These are phyloP conservation scores for Macadamia tetraphylla DNA, from an alignment of 164 flowering plant genomes.

Conservation along the genomic window DNA sequence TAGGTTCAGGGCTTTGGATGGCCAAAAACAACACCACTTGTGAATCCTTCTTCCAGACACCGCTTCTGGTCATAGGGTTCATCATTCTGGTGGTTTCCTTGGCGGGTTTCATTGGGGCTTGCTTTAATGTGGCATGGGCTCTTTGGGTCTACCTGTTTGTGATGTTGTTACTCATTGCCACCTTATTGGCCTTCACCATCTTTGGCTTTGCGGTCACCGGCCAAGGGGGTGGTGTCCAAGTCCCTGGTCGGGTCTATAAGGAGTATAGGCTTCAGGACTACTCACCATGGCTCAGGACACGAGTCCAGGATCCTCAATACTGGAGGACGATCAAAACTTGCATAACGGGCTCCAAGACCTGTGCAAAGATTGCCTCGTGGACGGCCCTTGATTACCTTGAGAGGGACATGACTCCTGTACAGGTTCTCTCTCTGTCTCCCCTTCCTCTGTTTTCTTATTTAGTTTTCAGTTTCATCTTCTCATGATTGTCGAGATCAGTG, in stretches of 20 bases:
- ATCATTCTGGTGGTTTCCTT: conserved; percentile 67
- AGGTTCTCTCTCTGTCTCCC: conserved; percentile 35
- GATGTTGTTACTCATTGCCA: conserved; percentile 65
- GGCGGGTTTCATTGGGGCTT: conserved; percentile 90
- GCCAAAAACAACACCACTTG: conserved; percentile 76
- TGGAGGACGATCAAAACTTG: conserved; percentile 73
- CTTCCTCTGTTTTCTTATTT: too few species aligned
- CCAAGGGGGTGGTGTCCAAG: conserved; percentile 67
- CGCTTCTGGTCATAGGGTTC: conserved; percentile 74
- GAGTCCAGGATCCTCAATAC: conserved; percentile 45
- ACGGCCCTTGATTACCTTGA: conserved; percentile 73
- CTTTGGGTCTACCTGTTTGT: conserved; percentile 73
- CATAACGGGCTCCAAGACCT: conserved; percentile 69
- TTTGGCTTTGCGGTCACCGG: conserved; percentile 79
- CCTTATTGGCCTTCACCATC: conserved; percentile 55
- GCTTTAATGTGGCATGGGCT: conserved; percentile 85
- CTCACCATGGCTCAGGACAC: conserved; percentile 66
- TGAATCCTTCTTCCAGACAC: conserved; percentile 77
- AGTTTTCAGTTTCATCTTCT: too few species aligned
- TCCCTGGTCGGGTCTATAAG: conserved; percentile 56
- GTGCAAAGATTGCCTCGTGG: conserved; percentile 62
- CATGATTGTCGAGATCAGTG: too few species aligned
- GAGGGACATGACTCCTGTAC: conserved; percentile 74
- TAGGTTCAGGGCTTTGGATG: conserved; percentile 89
- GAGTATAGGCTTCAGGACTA: conserved; percentile 67